Conservation (phyloP, 2,329 filamentous ascomycete genomes). For the Arachnomyces sp. region DNA sequence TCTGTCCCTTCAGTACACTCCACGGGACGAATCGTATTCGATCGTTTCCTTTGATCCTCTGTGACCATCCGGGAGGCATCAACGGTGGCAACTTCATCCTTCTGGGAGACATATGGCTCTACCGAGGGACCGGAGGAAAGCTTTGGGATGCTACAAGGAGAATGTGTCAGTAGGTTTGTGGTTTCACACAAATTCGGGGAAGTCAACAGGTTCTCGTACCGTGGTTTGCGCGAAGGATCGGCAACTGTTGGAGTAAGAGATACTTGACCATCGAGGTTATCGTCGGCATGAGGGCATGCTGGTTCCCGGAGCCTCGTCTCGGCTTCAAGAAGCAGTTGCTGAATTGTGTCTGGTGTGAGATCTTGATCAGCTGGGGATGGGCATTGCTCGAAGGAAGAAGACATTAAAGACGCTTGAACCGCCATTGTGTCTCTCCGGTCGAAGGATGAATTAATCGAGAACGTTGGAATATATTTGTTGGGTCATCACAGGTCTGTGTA, state of each 20-base stretch:
- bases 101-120: conserved; percentile 48
- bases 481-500: too few relatives aligned
- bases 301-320: conserved; percentile 47
- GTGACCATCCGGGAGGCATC: conserved; percentile 46
- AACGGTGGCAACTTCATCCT: conserved; percentile 46
- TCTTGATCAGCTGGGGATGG: conserved; percentile 29
- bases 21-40: conserved; percentile 45
- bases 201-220: conserved; percentile 3
- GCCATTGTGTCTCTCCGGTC: too few relatives aligned
- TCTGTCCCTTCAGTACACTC: conserved; percentile 46
- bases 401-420: too few relatives aligned
- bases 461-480: too few relatives aligned
- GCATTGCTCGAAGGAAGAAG: background rate
- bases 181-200: background rate
- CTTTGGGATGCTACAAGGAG: conserved; percentile 43
- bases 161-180: conserved; percentile 12
- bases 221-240: background rate
- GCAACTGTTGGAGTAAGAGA: conserved; percentile 5
- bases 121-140: conserved; percentile 41
- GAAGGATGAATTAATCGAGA: too few relatives aligned
- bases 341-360: conserved; percentile 57
- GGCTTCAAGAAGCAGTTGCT: conserved; percentile 56
- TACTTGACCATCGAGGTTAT: conserved; percentile 9
- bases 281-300: conserved; percentile 14
- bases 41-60: conserved; percentile 39